Percentiles rank a stretch among this genome's conserved stretches.
phyloP scores from a whole-genome alignment of 441 rosid genomes.

The Erodium moschatum region DNA sequence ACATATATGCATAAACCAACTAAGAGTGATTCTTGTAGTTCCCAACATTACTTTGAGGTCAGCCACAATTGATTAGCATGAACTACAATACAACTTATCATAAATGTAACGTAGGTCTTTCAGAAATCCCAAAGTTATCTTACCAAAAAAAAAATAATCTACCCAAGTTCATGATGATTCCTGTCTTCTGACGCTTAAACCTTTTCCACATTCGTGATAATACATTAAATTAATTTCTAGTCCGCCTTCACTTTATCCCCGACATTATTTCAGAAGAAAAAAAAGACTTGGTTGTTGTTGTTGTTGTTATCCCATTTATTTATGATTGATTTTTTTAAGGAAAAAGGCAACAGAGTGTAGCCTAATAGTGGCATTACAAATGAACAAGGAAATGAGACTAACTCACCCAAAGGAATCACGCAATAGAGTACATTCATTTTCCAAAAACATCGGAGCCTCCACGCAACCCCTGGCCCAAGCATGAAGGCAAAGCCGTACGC shows the following conservation, averaged over 20 bases:
- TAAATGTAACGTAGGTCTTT: no score
- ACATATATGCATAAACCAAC: not conserved
- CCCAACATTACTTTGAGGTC: not conserved
- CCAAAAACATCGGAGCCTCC: constrained; percentile 97
- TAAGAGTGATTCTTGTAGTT: not conserved
- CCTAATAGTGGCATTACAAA: not conserved
- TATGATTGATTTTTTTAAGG: no score
- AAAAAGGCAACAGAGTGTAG: no score
- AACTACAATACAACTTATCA: not conserved
- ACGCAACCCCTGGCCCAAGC: constrained; percentile 98
- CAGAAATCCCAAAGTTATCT: no score
- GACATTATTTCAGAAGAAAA: not conserved
- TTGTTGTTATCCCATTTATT: no score
- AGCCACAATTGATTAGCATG: not conserved
- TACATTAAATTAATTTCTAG: not conserved
- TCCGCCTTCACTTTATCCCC: not conserved
- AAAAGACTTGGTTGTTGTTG: not conserved
- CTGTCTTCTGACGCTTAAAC: not conserved
- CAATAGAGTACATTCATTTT: constrained; percentile 79
- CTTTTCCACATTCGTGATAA: not conserved
- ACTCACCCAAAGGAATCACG: constrained; percentile 89
- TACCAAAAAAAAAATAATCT: no score
- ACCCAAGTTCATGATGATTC: not conserved
- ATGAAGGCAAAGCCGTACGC: constrained; percentile 94
- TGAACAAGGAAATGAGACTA: constrained; percentile 13